Evolutionary conservation across 2,329 filamentous ascomycete species (phyloP).

Genomic region (Didymella sp.): DNA sequence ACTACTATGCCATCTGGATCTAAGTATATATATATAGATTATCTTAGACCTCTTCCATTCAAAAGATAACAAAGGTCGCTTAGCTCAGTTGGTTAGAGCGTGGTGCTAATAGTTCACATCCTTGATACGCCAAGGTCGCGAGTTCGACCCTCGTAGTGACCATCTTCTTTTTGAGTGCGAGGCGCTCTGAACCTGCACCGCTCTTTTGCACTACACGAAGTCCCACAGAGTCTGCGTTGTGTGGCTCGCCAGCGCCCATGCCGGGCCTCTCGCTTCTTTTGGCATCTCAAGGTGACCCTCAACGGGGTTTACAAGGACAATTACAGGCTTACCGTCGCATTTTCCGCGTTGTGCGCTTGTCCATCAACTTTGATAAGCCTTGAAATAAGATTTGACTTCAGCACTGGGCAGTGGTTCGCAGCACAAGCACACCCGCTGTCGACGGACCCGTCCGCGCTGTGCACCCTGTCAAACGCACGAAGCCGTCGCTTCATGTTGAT

Average conservation of each 20-base stretch:
- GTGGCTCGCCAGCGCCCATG: too few species aligned
- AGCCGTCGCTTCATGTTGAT: slow-evolving; percentile 21
- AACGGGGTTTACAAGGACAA: too few species aligned
- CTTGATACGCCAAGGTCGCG: slow-evolving; percentile 26
- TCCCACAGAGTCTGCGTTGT: too few species aligned
- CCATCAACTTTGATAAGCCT: neutral
- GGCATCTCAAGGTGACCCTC: too few species aligned
- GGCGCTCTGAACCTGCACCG: neutral
- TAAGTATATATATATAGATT: too few species aligned
- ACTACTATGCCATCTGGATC: too few species aligned
- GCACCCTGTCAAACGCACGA: slow-evolving; percentile 30
- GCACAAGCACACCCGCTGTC: slow-evolving; percentile 15
- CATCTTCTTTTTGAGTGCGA: slow-evolving; percentile 5
- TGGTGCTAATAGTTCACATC: slow-evolving; percentile 25
- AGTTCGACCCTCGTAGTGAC: slow-evolving; percentile 27
- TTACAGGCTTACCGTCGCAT: too few species aligned
- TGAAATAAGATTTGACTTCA: neutral
- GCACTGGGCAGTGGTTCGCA: slow-evolving; percentile 24
- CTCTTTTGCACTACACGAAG: slow-evolving; percentile 4
- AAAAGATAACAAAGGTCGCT: too few species aligned
- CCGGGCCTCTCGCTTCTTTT: too few species aligned
- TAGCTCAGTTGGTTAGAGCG: slow-evolving; percentile 28
- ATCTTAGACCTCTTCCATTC: too few species aligned
- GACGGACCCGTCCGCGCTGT: slow-evolving; percentile 21
- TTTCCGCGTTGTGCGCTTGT: neutral